A percentile compares a stretch with the other conserved stretches of the same genome.
phyloP scores from a whole-genome alignment of 2,329 filamentous ascomycete genomes.

The Aspergillus ochraceus region DNA sequence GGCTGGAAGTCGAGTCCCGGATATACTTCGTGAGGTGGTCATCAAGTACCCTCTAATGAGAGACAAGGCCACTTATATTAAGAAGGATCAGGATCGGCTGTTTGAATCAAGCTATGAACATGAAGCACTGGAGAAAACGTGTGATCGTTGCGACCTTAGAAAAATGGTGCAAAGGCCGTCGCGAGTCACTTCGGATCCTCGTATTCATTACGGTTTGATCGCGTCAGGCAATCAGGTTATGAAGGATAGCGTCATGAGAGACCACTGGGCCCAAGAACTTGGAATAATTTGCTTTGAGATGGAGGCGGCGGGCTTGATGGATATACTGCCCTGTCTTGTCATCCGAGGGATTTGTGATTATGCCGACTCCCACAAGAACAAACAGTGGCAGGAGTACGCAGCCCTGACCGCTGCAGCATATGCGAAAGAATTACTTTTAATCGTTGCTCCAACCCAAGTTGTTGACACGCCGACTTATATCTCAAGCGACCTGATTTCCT shows the following conservation, averaged over 20 bases:
- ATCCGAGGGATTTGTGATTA: too few species aligned
- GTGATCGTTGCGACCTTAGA: background rate
- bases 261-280: background rate
- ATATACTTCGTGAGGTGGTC: conserved; percentile 1
- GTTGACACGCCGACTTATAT: conserved; percentile 14
- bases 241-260: too few species aligned
- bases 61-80: background rate
- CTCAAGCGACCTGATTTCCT: conserved; percentile 17
- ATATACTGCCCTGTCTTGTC: too few species aligned
- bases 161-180: background rate
- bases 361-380: too few species aligned
- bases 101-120: conserved; percentile 4
- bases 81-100: background rate
- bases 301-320: too few species aligned
- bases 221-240: too few species aligned
- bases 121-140: background rate
- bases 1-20: background rate
- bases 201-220: background rate
- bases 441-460: conserved; percentile 1
- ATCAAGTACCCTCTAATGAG: background rate
- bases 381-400: too few species aligned
- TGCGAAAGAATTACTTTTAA: background rate
- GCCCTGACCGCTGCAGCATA: too few species aligned
- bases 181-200: background rate
- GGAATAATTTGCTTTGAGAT: background rate